phyloP scores from a whole-genome alignment of 441 rosid species.

The Erodium trifolium region DNA sequence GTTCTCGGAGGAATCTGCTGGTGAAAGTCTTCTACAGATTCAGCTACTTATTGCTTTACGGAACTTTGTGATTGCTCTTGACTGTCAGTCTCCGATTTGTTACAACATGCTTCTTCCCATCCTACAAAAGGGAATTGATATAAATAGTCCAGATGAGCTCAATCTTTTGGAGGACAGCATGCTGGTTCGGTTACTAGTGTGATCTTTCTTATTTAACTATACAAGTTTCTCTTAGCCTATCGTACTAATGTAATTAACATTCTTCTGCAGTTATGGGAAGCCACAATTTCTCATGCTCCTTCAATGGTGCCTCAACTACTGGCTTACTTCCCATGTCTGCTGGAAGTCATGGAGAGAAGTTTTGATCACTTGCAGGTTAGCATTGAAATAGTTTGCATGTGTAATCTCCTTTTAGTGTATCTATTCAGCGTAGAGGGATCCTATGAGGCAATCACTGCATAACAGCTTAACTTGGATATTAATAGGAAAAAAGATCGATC shows the following conservation, averaged over 20 bases:
- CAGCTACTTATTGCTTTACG: conserved; percentile 94
- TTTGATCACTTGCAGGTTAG: conserved; percentile 93
- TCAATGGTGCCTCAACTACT: conserved; percentile 81
- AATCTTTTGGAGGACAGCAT: conserved; percentile 93
- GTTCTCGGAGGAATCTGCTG: conserved; percentile 96
- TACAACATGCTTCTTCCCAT: conserved; percentile 73
- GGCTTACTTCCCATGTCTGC: conserved; percentile 66
- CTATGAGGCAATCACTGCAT: not conserved
- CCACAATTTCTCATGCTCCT: conserved; percentile 84
- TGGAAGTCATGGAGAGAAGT: conserved; percentile 81
- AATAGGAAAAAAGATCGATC: not conserved
- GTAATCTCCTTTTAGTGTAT: not conserved
- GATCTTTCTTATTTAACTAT: conserved; percentile 16
- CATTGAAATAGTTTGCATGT: not conserved
- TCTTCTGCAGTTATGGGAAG: conserved; percentile 88
- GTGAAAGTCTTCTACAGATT: conserved; percentile 95
- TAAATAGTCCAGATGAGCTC: conserved; percentile 84
- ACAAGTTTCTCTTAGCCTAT: conserved; percentile 15
- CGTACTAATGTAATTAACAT: conserved; percentile 17
- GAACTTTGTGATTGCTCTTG: conserved; percentile 85
- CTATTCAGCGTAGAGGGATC: not conserved
- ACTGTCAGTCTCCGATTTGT: conserved; percentile 73
- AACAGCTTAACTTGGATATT: not conserved
- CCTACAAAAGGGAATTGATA: conserved; percentile 76
- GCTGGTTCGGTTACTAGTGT: conserved; percentile 49